Evolutionary conservation across 257 asterid genomes (phyloP), one percentile per base, ranked within the genome.

Genomic region (Solanum chmielewskii): DNA sequence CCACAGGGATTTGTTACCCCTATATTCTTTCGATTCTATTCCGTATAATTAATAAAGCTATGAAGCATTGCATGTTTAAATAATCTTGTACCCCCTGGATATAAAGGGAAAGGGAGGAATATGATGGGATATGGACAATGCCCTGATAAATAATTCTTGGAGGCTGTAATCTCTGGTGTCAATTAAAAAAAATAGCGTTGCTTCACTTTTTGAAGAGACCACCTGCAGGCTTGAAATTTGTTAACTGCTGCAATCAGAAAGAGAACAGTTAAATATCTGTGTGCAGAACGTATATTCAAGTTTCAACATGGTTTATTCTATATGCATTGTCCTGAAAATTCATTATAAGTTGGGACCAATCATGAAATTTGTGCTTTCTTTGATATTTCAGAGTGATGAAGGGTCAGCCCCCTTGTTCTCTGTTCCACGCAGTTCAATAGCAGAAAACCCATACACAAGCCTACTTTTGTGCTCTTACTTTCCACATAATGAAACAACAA

Each of bases 401-500:
- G 93, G 94, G 86, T 92, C 93, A 90, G 94, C 89, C 90, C 99
- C 99, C 60, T 56, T 93, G 87, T 92, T 92, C 93, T 97, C 99
- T 62, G 88, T 94, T 89, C 99, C 99, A 68, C 96, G 98, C 91
- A 88, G 92, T 91, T 89, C 87, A 85, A 93, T 97, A 86, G 99
- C 98, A 59, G 96, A 91, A 91, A 97, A 97, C 76, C 98, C 99
- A 68, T 94, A 89, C 84, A 94, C 99, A 80, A 97, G 99, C 88
- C 94, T 96, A 89, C 97, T 97, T 41, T 90, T 97, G 68, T 95
- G 98, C 93, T 91, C 97, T 86, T 91, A 89, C 89, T 87, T 92
- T 27, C 91, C 94, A 15, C 88, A 92, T 78, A 89, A 88, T 75
- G 93, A 90, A 78, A 69, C 83, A 80, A 70, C 88, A 86, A 88